Evolutionary conservation across 495 filamentous ascomycete species (phyloP), one percentile per base, ranked within the genome.

Genomic region (Aspergillus hancockii): DNA sequence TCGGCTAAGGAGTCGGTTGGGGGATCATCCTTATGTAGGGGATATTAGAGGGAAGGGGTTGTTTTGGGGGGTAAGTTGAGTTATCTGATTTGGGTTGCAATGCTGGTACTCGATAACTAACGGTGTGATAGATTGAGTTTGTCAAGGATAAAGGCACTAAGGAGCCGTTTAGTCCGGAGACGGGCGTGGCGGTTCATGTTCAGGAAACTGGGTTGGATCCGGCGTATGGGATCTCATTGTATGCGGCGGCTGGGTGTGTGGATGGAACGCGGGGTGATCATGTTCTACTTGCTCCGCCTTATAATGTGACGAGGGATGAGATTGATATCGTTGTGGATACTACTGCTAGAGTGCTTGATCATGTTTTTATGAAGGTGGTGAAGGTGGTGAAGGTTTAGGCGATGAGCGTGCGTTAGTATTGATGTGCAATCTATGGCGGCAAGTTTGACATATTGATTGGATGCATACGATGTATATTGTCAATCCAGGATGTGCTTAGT

Each of bases 231-330:
- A 81, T 96, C 59, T 84, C 80, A 0, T 63, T 95, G 18, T 95
- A 94, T 68, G 86, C 86, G 21, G 85, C 86, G 6, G 68, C 77
- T 2, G 91, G 90, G 5, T 86, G 86, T 0, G 83, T 79, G 0
- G 88, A 91, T 65, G 89, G 90, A 0, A 67, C 80, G 30, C 70
- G 63, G 3, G 91, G 90, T 1, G 92, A 97, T 64, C 88, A 92
- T 74, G 71, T 93, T 14, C 74, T 95, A 32, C 62, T 96, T 55
- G 82, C 88, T 21, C 92, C 92, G 4, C 80, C 91, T 1, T 95
- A 88, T 70, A 92, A 82, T 57, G 76, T 89, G 46, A 83, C 81
- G 0, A 70, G 68, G 32, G 80, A 83, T 12, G 87, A 90, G 31
- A 79, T 91, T 54, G 82, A 86, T 60, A 73, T 71, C 49, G 85